phyloP scores from a whole-genome alignment of 192 early-diverging fungal species.

The Allomyces javanicus region DNA sequence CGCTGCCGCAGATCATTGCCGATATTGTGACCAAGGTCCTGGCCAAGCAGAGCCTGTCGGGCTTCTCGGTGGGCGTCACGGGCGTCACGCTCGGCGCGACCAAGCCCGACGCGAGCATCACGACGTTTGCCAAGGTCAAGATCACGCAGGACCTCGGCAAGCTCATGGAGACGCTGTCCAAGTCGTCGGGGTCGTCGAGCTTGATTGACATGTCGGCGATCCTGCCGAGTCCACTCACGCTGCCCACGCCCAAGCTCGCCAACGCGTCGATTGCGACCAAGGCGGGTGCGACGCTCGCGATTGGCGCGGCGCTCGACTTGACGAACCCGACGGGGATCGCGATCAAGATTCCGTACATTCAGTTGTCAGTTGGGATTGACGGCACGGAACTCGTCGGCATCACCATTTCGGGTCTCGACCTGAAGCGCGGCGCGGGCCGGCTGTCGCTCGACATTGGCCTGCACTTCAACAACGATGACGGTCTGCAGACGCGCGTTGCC shows the following conservation, averaged over 20 bases:
- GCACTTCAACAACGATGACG: not conserved
- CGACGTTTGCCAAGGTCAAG: not conserved
- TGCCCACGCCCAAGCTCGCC: not conserved
- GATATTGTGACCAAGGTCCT: not conserved
- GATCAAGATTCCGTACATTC: not conserved
- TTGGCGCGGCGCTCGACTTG: not conserved
- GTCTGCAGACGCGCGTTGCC: not conserved
- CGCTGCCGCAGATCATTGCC: not conserved
- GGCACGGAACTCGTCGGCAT: not conserved
- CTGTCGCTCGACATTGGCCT: not conserved
- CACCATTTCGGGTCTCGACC: not conserved
- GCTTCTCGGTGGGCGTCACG: not conserved
- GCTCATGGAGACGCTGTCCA: not conserved
- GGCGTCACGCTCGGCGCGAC: not conserved
- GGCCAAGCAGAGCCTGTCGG: not conserved
- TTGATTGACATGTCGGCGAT: not conserved
- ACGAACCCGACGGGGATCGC: not conserved
- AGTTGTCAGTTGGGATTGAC: not conserved
- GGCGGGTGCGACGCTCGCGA: not conserved
- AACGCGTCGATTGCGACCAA: not conserved
- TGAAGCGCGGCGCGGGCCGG: not conserved
- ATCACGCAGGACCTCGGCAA: not conserved
- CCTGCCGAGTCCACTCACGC: not conserved
- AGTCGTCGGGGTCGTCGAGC: not conserved
- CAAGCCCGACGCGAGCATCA: not conserved